A percentile compares a stretch with the other conserved stretches of the same genome.
Conservation (phyloP, 73 alveolate genomes). For the Tetrahymena malaccensis region DNA sequence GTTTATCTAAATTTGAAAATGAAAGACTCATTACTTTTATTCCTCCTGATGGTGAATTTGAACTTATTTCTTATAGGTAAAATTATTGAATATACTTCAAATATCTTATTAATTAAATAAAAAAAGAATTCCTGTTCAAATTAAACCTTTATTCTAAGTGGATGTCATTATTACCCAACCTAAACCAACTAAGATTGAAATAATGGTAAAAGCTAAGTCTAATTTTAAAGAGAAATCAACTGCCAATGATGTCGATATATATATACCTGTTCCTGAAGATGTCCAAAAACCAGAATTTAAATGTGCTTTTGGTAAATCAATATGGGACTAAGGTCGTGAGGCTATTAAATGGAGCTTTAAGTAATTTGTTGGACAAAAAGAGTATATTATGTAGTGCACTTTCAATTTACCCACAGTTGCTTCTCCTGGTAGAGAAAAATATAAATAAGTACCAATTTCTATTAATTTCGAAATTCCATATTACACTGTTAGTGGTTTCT, state of each 20-base stretch:
- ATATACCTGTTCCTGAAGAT: slow-evolving; percentile 92
- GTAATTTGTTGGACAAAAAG: slow-evolving; percentile 94
- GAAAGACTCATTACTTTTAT: slow-evolving; percentile 91
- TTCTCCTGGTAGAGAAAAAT: slow-evolving; percentile 44
- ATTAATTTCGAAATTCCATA: slow-evolving; percentile 96
- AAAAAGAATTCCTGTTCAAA: slow-evolving; percentile 42
- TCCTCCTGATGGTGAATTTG: slow-evolving; percentile 97
- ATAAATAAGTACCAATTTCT: slow-evolving; percentile 69
- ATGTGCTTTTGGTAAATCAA: slow-evolving; percentile 68
- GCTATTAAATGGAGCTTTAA: slow-evolving; percentile 88
- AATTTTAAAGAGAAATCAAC: slow-evolving; percentile 76
- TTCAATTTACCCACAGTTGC: slow-evolving; percentile 83
- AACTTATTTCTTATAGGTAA: slow-evolving; percentile 81
- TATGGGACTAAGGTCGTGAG: slow-evolving; percentile 75
- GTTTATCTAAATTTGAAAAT: slow-evolving; percentile 57
- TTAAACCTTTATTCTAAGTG: background rate
- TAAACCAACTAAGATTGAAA: slow-evolving; percentile 54
- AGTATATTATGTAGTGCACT: slow-evolving; percentile 75
- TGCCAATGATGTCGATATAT: slow-evolving; percentile 86
- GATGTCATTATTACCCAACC: background rate
- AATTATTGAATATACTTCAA: background rate
- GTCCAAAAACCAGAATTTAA: slow-evolving; percentile 80
- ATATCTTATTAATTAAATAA: background rate
- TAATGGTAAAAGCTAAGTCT: slow-evolving; percentile 79
- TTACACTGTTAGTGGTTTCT: slow-evolving; percentile 81